A percentile compares a stretch with the other conserved stretches of the same genome.
Conservation (phyloP, 768 basidiomycete species). For the Russula dissimulans region DNA sequence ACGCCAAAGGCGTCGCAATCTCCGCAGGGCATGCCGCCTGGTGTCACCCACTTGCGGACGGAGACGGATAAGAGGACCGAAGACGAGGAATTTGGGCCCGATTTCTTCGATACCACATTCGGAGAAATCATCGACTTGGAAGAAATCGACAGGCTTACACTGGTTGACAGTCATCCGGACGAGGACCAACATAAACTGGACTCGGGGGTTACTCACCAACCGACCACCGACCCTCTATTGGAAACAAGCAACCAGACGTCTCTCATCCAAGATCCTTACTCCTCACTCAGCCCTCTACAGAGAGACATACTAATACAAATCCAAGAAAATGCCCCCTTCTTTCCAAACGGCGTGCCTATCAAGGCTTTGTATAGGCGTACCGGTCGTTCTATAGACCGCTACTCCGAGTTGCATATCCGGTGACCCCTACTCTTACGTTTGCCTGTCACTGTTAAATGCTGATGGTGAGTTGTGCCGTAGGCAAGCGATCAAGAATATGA, state of each 20-base stretch:
- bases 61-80: neutral
- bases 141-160: constrained; percentile 1
- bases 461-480: constrained; percentile 9
- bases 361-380: neutral
- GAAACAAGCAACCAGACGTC: neutral
- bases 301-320: constrained; percentile 15
- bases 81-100: neutral
- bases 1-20: neutral
- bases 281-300: constrained; percentile 13
- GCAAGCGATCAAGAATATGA: constrained; percentile 20
- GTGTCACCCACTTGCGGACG: neutral
- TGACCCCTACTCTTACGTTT: neutral
- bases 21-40: neutral
- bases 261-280: constrained; percentile 17
- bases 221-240: neutral
- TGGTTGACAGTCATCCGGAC: neutral
- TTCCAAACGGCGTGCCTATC: constrained; percentile 13
- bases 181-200: neutral
- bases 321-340: constrained; percentile 10
- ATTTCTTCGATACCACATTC: no score
- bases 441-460: neutral
- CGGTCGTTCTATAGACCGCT: neutral
- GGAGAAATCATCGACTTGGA: neutral
- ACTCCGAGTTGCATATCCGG: constrained; percentile 3
- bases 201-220: neutral